Evolutionary conservation across 106 monocot genomes (phyloP).

Genomic region (Ottelia alismoides): DNA sequence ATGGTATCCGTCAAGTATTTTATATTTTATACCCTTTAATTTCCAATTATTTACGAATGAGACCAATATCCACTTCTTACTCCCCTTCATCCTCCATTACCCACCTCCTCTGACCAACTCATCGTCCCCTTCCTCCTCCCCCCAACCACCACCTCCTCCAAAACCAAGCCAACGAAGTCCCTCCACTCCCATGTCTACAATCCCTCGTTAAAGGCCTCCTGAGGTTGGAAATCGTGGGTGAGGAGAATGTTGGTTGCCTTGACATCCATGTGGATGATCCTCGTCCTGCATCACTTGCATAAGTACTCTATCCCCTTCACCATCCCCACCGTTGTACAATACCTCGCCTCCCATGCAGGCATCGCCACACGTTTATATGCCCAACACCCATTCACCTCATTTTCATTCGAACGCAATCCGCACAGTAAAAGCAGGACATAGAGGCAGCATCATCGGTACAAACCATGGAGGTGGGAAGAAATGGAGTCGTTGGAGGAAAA

Average conservation of each 20-base stretch:
- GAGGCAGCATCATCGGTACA: neutral
- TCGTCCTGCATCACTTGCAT: constrained; percentile 47
- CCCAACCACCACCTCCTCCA: no score
- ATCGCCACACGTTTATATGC: constrained; percentile 27
- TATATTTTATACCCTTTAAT: no score
- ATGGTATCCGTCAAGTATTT: no score
- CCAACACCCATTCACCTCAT: neutral
- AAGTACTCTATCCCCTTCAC: constrained; percentile 41
- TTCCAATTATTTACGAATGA: no score
- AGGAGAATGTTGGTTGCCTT: constrained; percentile 53
- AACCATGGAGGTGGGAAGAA: constrained; percentile 48
- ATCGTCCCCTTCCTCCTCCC: no score
- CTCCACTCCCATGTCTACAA: no score
- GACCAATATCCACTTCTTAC: no score
- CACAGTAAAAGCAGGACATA: neutral
- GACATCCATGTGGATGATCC: constrained; percentile 66
- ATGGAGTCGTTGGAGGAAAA: constrained; percentile 51
- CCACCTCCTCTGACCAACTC: no score
- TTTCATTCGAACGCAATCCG: neutral
- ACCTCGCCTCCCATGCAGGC: constrained; percentile 29
- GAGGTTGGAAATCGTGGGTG: constrained; percentile 33
- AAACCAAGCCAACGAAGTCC: no score
- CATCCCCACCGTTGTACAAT: constrained; percentile 25
- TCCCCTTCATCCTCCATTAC: no score
- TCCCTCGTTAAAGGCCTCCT: no score